These are phyloP conservation scores for Dactylonectria macrodidyma DNA, from an alignment of 2,329 filamentous ascomycete species.

Conservation along the genomic window DNA sequence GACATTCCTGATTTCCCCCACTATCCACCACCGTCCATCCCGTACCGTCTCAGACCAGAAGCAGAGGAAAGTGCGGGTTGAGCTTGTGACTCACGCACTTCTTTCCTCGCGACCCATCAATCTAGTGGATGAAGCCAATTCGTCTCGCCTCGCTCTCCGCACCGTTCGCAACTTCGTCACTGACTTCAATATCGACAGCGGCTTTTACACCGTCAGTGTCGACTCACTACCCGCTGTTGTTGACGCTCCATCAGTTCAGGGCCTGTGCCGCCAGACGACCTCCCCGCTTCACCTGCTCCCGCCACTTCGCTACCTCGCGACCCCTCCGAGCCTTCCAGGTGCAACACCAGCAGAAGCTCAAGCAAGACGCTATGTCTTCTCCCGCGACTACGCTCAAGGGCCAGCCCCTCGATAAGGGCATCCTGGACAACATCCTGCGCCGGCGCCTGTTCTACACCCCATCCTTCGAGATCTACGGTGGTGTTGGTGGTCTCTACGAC, in stretches of 20 bases:
- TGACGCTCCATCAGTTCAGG: conserved; percentile 42
- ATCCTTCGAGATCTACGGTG: conserved; percentile 95
- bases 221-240: conserved; percentile 32
- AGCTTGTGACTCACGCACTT: conserved; percentile 49
- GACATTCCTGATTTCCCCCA: conserved; percentile 42
- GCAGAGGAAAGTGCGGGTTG: conserved; percentile 35
- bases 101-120: conserved; percentile 36
- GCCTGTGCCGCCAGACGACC: conserved; percentile 43
- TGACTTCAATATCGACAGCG: conserved; percentile 21
- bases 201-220: not conserved
- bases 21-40: conserved; percentile 40
- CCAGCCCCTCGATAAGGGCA: conserved; percentile 86
- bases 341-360: conserved; percentile 46
- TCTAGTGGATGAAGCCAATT: conserved; percentile 50
- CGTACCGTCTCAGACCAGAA: conserved; percentile 27
- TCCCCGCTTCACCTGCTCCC: conserved; percentile 42
- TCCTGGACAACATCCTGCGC: conserved; percentile 88
- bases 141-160: conserved; percentile 38
- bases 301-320: conserved; percentile 50
- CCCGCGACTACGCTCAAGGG: conserved; percentile 85
- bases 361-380: conserved; percentile 59
- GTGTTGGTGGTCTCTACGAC: conserved; percentile 91
- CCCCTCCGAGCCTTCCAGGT: conserved; percentile 50
- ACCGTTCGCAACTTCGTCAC: conserved; percentile 32
- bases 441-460: conserved; percentile 96